Evolutionary conservation across 192 early-diverging fungal genomes (phyloP).

Genomic region (Entomortierella chlamydospora): DNA sequence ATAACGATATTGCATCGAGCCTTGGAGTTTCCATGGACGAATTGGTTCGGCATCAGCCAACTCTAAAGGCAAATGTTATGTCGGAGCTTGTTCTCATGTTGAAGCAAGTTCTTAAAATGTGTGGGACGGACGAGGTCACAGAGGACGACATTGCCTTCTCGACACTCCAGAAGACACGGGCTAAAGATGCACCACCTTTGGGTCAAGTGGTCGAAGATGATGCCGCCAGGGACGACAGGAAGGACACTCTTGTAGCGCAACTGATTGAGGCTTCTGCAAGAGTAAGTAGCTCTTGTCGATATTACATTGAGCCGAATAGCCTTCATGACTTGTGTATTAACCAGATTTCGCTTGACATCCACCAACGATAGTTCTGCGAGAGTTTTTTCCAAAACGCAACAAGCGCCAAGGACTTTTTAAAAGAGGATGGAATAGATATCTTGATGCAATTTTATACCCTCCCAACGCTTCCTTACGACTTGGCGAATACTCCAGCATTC

Average conservation of each 20-base stretch:
- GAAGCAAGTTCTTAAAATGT: conserved; percentile 74
- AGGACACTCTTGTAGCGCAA: conserved; percentile 63
- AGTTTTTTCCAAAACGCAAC: conserved; percentile 84
- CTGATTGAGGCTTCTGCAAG: conserved; percentile 75
- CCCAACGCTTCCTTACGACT: conserved; percentile 79
- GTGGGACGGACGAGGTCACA: conserved; percentile 56
- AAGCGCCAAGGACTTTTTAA: conserved; percentile 82
- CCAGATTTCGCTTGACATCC: background rate
- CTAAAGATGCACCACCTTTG: conserved; percentile 26
- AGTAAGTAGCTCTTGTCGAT: conserved; percentile 53
- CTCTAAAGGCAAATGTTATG: conserved; percentile 80
- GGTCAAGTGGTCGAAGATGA: conserved; percentile 38
- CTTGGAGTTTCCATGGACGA: conserved; percentile 94
- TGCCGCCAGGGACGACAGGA: conserved; percentile 61
- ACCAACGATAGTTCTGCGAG: conserved; percentile 75
- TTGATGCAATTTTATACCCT: conserved; percentile 73
- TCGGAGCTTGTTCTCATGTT: conserved; percentile 76
- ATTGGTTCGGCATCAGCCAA: conserved; percentile 95
- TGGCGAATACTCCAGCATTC: conserved; percentile 70
- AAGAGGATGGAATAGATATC: conserved; percentile 69
- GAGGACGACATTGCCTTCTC: conserved; percentile 62
- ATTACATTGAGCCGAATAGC: background rate
- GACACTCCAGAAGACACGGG: conserved; percentile 26
- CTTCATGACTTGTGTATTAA: background rate
- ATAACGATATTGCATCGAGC: conserved; percentile 85